phyloP scores from a whole-genome alignment of 2,329 filamentous ascomycete genomes.

The Phialophora chinensis region DNA sequence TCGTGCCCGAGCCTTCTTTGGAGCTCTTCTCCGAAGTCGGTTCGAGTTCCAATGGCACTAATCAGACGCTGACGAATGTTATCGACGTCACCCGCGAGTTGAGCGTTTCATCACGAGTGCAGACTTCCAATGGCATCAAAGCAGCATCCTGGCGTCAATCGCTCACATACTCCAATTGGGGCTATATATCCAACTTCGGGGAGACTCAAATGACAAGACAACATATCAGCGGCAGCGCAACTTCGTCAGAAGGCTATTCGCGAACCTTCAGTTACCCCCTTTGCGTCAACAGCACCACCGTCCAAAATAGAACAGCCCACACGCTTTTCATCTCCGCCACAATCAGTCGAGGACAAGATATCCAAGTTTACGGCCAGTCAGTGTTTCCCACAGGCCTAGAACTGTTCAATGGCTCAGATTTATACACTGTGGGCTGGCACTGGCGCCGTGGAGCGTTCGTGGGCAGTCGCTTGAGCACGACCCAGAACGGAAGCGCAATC shows the following conservation, averaged over 20 bases:
- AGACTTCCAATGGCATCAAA: conserved; percentile 8
- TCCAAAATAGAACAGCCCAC: neutral
- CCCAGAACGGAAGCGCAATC: conserved; percentile 9
- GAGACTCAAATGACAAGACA: neutral
- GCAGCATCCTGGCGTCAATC: conserved; percentile 3
- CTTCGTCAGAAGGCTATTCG: conserved; percentile 11
- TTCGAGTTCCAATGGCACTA: conserved; percentile 2
- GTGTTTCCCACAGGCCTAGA: conserved; percentile 7
- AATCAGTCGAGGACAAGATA: neutral
- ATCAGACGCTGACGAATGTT: conserved; percentile 4
- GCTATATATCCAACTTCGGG: conserved; percentile 2
- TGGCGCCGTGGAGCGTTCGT: neutral
- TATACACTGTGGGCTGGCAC: neutral
- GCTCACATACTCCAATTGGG: conserved; percentile 6
- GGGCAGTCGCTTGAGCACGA: conserved; percentile 11
- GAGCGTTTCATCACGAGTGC: conserved; percentile 2
- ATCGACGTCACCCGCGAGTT: conserved; percentile 10
- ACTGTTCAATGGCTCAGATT: neutral
- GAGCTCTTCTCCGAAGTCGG: neutral
- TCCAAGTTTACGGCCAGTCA: conserved; percentile 2
- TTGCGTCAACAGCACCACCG: conserved; percentile 10
- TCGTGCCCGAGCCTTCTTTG: neutral
- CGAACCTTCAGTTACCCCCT: conserved; percentile 13
- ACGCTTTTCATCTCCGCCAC: conserved; percentile 10
- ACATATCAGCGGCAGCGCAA: conserved; percentile 4